phyloP scores from a whole-genome alignment of 1,284 basidiomycete species.

The Polyporus tsugae region DNA sequence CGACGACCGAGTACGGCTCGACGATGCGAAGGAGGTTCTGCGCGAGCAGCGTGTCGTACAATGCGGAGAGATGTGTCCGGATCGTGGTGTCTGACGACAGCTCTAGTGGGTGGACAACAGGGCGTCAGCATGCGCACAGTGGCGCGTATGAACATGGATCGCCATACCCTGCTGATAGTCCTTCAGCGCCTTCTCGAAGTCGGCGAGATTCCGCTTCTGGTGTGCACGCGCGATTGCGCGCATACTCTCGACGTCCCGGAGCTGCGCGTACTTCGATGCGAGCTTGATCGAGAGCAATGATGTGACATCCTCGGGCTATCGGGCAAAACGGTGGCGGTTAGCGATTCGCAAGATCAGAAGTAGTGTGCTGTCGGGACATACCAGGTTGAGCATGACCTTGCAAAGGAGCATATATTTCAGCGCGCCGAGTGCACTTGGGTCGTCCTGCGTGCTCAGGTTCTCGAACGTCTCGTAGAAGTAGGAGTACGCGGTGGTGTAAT shows the following conservation, averaged over 20 bases:
- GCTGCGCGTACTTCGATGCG: constrained; percentile 84
- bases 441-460: constrained; percentile 74
- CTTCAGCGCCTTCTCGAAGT: constrained; percentile 88
- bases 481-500: constrained; percentile 96
- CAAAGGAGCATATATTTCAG: constrained; percentile 98
- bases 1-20: constrained; percentile 94
- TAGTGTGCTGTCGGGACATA: constrained; percentile 47
- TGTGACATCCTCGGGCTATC: constrained; percentile 91
- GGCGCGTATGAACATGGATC: constrained; percentile 16
- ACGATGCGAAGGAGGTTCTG: constrained; percentile 81
- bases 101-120: constrained; percentile 60
- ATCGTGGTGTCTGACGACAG: constrained; percentile 95
- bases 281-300: constrained; percentile 89
- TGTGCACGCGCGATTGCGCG: constrained; percentile 94
- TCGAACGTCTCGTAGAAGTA: constrained; percentile 99
- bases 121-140: neutral
- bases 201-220: constrained; percentile 87
- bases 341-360: neutral
- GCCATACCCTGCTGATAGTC: constrained; percentile 86
- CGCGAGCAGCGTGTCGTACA: constrained; percentile 96
- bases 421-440: constrained; percentile 81
- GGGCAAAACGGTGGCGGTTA: constrained; percentile 1
- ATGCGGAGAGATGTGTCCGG: constrained; percentile 89
- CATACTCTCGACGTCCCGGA: constrained; percentile 94
- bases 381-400: constrained; percentile 97